Percentiles rank a stretch among this genome's conserved stretches.
Evolutionary conservation across 345 rosid genomes (phyloP).

Genomic region (Lepidium didymum): DNA sequence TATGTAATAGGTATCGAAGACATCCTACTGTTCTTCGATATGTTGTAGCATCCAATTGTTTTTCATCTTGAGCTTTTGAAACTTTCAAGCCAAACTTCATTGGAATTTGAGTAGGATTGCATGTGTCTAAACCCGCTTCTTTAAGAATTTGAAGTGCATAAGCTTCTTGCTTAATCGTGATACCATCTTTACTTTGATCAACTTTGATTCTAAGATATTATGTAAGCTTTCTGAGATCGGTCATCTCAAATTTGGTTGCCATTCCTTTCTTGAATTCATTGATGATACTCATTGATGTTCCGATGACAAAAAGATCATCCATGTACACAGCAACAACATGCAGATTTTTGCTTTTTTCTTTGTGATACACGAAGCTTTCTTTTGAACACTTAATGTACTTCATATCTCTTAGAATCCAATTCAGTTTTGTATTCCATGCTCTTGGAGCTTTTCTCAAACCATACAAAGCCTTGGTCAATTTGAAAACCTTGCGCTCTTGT

Average conservation of each 20-base stretch:
- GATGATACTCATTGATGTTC: neutral
- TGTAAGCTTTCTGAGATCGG: too few species aligned
- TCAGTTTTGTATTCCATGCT: neutral
- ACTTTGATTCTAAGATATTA: too few species aligned
- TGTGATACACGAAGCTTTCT: neutral
- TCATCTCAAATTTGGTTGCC: too few species aligned
- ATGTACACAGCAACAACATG: neutral
- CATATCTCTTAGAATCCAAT: neutral
- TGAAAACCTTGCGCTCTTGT: too few species aligned
- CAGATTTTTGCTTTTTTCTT: neutral
- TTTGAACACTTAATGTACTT: neutral
- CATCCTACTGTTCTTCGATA: neutral
- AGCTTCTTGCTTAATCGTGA: neutral
- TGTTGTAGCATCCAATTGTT: neutral
- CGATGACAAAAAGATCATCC: neutral
- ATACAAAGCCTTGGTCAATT: neutral
- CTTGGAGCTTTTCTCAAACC: neutral
- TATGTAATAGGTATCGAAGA: neutral
- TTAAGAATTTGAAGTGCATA: neutral
- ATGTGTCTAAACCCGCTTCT: neutral
- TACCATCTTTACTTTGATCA: neutral
- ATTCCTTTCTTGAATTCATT: neutral
- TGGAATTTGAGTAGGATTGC: neutral
- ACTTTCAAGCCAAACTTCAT: neutral
- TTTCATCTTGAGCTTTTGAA: neutral